Conservation (phyloP, 2,329 filamentous ascomycete genomes). For the Nemania diffusa region DNA sequence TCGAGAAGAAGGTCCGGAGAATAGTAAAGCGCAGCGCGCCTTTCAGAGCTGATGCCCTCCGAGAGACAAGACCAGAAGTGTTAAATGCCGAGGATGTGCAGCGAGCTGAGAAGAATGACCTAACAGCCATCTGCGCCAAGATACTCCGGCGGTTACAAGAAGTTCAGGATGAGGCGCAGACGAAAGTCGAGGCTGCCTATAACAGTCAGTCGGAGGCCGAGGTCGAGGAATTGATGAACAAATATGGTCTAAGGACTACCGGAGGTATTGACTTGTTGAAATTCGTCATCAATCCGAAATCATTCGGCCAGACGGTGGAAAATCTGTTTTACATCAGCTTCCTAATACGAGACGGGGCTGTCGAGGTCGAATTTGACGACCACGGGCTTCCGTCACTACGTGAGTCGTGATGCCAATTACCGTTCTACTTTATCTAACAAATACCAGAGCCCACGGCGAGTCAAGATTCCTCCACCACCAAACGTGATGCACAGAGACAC, state of each 20-base stretch:
- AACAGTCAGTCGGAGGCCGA: slow-evolving; percentile 59
- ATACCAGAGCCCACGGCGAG: slow-evolving; percentile 50
- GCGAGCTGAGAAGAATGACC: slow-evolving; percentile 78
- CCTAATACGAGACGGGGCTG: slow-evolving; percentile 84
- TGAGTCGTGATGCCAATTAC: slow-evolving; percentile 61
- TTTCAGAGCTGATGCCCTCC: slow-evolving; percentile 73
- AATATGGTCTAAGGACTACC: slow-evolving; percentile 71
- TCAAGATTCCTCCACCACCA: slow-evolving; percentile 55
- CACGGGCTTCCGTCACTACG: slow-evolving; percentile 81
- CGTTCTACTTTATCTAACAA: slow-evolving; percentile 34
- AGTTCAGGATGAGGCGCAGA: slow-evolving; percentile 59
- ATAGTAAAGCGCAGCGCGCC: slow-evolving; percentile 75
- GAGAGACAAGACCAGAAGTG: slow-evolving; percentile 81
- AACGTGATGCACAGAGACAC: slow-evolving; percentile 71
- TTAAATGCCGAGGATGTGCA: slow-evolving; percentile 79
- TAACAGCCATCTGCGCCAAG: slow-evolving; percentile 80
- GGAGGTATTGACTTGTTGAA: slow-evolving; percentile 82
- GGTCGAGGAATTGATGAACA: slow-evolving; percentile 66
- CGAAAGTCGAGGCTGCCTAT: slow-evolving; percentile 56
- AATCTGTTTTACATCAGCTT: slow-evolving; percentile 98
- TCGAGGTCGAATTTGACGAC: slow-evolving; percentile 78
- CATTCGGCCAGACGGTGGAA: slow-evolving; percentile 94
- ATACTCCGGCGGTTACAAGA: slow-evolving; percentile 72
- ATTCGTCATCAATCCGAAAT: slow-evolving; percentile 89
- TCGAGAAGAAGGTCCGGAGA: slow-evolving; percentile 84